These are phyloP conservation scores for Aureobasidium sp. DNA, from an alignment of 2,329 filamentous ascomycete genomes.

Conservation along the genomic window DNA sequence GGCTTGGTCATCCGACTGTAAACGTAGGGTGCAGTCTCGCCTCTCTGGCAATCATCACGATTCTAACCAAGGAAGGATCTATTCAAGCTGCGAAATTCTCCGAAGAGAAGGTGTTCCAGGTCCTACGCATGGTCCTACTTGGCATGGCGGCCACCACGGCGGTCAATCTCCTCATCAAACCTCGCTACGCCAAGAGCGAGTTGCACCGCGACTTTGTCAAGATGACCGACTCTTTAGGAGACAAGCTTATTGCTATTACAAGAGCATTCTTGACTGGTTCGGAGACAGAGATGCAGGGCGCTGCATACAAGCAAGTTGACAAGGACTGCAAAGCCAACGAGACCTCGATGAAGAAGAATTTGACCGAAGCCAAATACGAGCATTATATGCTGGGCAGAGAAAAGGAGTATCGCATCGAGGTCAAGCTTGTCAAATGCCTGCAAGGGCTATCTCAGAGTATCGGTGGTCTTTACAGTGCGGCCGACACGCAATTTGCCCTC, in stretches of 20 bases:
- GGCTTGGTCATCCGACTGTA: conserved; percentile 33
- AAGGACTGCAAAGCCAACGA: conserved; percentile 60
- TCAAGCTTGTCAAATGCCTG: conserved; percentile 73
- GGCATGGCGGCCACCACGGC: conserved; percentile 65
- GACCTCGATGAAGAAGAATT: conserved; percentile 63
- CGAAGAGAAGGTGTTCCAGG: conserved; percentile 71
- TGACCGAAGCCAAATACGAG: conserved; percentile 82
- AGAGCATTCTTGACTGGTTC: conserved; percentile 76
- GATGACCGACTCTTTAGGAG: conserved; percentile 67
- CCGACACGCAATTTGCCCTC: conserved; percentile 80
- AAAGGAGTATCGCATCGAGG: conserved; percentile 69
- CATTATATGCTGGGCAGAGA: conserved; percentile 78
- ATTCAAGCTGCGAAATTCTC: conserved; percentile 78
- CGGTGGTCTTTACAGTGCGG: conserved; percentile 82
- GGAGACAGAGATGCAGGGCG: conserved; percentile 66
- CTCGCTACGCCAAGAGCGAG: conserved; percentile 66
- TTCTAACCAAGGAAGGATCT: conserved; percentile 84
- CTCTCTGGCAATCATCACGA: conserved; percentile 80
- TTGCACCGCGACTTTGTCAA: conserved; percentile 68
- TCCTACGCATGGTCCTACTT: conserved; percentile 76
- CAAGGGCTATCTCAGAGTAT: conserved; percentile 82
- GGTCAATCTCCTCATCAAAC: conserved; percentile 72
- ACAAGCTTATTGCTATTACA: conserved; percentile 76
- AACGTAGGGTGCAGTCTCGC: conserved; percentile 67
- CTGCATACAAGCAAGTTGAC: conserved; percentile 54